Base-by-base conservation (phyloP, 305 asterid genomes). In the Striga hermonthica region DNA sequence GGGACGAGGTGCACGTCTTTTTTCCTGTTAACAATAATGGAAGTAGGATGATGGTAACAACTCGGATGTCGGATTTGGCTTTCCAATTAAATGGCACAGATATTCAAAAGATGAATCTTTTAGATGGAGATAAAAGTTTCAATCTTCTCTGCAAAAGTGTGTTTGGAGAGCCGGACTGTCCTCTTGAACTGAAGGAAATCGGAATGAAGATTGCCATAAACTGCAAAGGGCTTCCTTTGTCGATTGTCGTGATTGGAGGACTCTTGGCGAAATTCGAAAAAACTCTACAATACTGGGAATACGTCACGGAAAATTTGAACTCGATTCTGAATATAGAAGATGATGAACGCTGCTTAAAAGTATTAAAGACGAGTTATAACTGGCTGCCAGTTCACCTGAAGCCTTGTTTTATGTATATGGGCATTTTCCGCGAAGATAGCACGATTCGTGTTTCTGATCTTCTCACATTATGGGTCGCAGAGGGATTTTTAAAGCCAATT, bases 161-260 rank as follows among this genome's bases (percentile, higher is more conserved):
- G 7, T 56, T 31, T 35, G 61, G 15, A 35, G 14, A 11, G 35
- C 13, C 6, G 12, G 40, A 3, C 0, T 31, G 28, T 12, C 15
- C 62, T 6, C 15, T 13, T 0, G 45, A 57, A 57, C 7, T 57
- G 9, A 22, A 35, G 22, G 9, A 35, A 5, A 11, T 34, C 41
- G 45, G 44, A 35, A 57, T 34, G 10, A 7, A 57, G 44, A 57
- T 57, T 35, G 44, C 22, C 0, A 11, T 0, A 6, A 34, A 57
- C 6, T 49, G 55, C 55, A 49, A 49, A 49, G 55, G 55, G 14
- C 55, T 49, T 13, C 55, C 55, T 49, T 28, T 49, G 3, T 49
- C 55, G 9, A 49, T 49, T 13, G 14, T 15, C 7, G 55, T 49
- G 22, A 49, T 49, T 2, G 55, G 55, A 15, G 31, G 55, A 2